Base-by-base conservation (phyloP, 305 asterid species). In the Fraxinus latifolia region DNA sequence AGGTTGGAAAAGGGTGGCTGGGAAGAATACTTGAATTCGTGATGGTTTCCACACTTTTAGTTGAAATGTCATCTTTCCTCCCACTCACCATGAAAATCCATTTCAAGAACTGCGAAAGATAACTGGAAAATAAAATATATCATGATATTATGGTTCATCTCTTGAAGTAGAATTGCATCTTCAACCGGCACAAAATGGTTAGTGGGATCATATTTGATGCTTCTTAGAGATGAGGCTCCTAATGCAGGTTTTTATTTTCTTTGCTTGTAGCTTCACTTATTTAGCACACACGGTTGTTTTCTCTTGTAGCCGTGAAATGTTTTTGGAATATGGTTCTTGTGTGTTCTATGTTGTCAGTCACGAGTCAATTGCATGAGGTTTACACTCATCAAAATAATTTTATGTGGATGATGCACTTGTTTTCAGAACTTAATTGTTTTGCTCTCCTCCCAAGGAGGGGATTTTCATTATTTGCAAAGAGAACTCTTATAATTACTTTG, bases 1-100 rank as follows among this genome's bases (percentile, higher is more conserved):
- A 94, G 90, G 86, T 94, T 95, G 74, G 93, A 84, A 83, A 85
- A 86, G 47, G 89, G 77, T 82, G 99, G 97, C 39, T 95, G 95
- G 97, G 94, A 94, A 85, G 91, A 87, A 67, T 95, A 92, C 91
- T 86, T 88, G 82, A 89, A 89, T 29, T 86, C 90, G 8, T 88
- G 86, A 85, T 81, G 36, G 67, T 78, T 34, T 82, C 17, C 77
- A 75, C 77, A 74, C 81, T 12, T 79, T 4, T 37, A 9, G 74
- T 29, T 67, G 36, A 67, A 29, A 27, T 14, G 23, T 19, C 44
- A 32, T 12, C 8, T 31, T 32, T 15, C 23, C 34, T 4, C 42
- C 44, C 15, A 2, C 44, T n/a, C 76, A 71, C 42, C 14, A 7
- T 6, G 32, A 71, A 32, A 32, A 71, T 71, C 76, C 76, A 71